phyloP scores from a whole-genome alignment of 225 moss, liverwort and hornwort genomes.

The Marchantia polymorpha region DNA sequence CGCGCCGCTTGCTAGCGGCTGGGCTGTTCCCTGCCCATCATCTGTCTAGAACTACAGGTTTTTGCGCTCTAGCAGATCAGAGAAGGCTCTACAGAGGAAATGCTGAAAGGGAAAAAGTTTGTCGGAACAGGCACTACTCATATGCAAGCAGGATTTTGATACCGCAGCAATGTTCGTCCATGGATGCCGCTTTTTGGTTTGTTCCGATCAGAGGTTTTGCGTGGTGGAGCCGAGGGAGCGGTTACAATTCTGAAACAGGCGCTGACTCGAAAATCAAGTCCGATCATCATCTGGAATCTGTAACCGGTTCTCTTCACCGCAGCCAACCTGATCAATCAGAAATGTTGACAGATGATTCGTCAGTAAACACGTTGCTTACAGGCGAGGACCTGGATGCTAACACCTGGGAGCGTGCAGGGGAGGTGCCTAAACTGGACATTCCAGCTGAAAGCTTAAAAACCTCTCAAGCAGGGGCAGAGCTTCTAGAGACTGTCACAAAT shows the following conservation, averaged over 20 bases:
- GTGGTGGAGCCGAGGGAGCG: constrained; percentile 19
- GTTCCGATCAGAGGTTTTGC: background rate
- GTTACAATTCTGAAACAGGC: background rate
- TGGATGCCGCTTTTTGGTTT: background rate
- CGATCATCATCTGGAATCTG: background rate
- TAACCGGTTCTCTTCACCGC: background rate
- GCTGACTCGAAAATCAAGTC: background rate
- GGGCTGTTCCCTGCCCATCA: background rate
- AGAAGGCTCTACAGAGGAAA: background rate
- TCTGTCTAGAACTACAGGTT: background rate
- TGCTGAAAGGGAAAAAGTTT: background rate
- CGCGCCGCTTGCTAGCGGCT: background rate
- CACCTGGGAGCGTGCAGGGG: constrained; percentile 16
- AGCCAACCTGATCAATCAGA: constrained; percentile 11
- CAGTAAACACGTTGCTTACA: background rate
- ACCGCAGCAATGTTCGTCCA: background rate
- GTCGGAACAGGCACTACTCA: background rate
- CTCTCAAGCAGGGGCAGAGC: background rate
- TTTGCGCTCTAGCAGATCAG: background rate
- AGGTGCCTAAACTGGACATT: background rate
- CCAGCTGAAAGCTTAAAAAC: background rate
- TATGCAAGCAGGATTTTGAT: background rate
- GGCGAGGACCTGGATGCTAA: background rate
- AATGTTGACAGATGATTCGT: background rate
- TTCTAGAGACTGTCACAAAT: background rate